Evolutionary conservation across 2,329 filamentous ascomycete species (phyloP), one percentile per base, ranked within the genome.

Genomic region (Conoideocrella luteorostrata): DNA sequence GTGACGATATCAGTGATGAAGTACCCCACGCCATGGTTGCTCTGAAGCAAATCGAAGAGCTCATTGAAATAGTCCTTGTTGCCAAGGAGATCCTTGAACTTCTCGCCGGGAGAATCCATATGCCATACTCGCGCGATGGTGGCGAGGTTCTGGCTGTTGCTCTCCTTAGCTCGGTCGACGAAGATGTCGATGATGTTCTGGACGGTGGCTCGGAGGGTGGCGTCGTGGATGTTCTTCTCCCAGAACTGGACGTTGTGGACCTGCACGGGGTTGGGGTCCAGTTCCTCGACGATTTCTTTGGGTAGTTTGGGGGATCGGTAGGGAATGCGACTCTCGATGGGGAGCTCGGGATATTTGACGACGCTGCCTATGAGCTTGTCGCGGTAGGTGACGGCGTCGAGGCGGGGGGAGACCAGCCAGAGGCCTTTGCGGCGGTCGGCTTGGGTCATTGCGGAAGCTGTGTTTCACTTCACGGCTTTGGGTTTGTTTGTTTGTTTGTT

Each of bases 311-410:
- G 22, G 22, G 42, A 40, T 6, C 45, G 47, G 42, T 57, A 57
- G 10, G 56, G 56, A 20, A 59, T 51, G 41, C 47, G 56, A 4
- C 52, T 48, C 41, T 59, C 56, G 12, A 50, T 54, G 15, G 56
- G 56, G 15, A 55, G 45, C 36, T 56, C 47, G 7, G 56, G 52
- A 45, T 56, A 57, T 38, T 55, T 55, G 48, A 59, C 50, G 45
- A 59, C 56, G 49, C 56, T 57, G 41, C 56, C 56, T 29, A 59
- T 56, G 43, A 59, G 56, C 47, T 49, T 55, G 46, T 58, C 56
- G 45, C 56, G 52, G 30, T 59, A 58, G n/a, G 51, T 49, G 34
- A 37, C 41, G 3, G 56, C 56, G 43, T 57, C 56, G 28, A 58
- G 55, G 5, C 56, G 52, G 6, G 56, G 56, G 33, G 50, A 50